Percentiles rank a stretch among this genome's conserved stretches.
phyloP scores from a whole-genome alignment of 371 early-diverging fungal species.

The Blastocladiella emersonii region DNA sequence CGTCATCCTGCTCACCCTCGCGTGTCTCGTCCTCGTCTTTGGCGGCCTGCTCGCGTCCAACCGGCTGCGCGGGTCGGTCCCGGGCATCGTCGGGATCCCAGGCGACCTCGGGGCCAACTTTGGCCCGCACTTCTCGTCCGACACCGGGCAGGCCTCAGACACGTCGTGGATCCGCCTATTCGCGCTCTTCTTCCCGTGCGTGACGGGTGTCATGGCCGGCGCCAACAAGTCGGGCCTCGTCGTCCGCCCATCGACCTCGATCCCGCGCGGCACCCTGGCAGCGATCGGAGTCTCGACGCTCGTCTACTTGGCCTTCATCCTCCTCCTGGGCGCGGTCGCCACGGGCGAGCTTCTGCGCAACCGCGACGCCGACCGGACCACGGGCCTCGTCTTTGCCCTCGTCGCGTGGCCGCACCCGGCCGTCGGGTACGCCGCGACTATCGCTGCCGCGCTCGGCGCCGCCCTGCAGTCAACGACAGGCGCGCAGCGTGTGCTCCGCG shows the following conservation, averaged over 20 bases:
- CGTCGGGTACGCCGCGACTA: slow-evolving; percentile 10
- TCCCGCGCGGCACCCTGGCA: slow-evolving; percentile 15
- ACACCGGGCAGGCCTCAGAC: too few relatives aligned
- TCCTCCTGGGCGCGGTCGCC: slow-evolving; percentile 9
- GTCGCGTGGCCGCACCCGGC: slow-evolving; percentile 15
- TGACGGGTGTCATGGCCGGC: slow-evolving; percentile 18
- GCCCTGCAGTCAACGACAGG: too few relatives aligned
- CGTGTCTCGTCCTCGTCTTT: not conserved
- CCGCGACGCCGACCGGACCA: not conserved
- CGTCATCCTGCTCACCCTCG: not conserved
- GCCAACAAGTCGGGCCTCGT: slow-evolving; percentile 12
- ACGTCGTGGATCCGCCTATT: slow-evolving; percentile 11
- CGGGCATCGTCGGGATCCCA: slow-evolving; percentile 9
- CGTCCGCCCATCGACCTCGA: slow-evolving; percentile 10
- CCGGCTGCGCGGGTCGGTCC: not conserved
- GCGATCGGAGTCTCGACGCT: slow-evolving; percentile 11
- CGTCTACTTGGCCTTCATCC: slow-evolving; percentile 10
- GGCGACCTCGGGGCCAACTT: slow-evolving; percentile 10
- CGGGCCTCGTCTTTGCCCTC: slow-evolving; percentile 1
- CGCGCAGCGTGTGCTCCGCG: too few relatives aligned
- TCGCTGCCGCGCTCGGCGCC: too few relatives aligned
- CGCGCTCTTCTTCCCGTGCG: slow-evolving; percentile 19
- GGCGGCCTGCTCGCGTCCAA: slow-evolving; percentile 10
- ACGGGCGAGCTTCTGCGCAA: slow-evolving; percentile 9
- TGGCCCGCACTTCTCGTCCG: too few relatives aligned